A percentile compares a stretch with the other conserved stretches of the same genome.
Evolutionary conservation across 805 yeast species (phyloP).

Genomic region (Barnettozyma sp.): DNA sequence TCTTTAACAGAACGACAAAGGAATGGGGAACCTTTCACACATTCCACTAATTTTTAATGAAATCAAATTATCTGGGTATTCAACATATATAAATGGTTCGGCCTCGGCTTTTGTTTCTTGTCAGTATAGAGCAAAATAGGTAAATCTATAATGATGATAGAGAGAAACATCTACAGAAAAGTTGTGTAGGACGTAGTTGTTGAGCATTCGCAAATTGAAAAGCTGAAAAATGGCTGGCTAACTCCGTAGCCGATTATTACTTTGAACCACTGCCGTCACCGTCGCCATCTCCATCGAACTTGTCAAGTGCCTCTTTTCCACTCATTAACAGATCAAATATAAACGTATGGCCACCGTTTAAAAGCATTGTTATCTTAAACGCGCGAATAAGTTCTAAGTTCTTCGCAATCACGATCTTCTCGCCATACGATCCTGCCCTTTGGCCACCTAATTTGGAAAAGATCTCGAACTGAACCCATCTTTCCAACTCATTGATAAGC

Average conservation of each 20-base stretch:
- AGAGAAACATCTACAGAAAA: not conserved
- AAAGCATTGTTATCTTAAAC: slow-evolving; percentile 35
- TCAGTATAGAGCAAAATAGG: too few relatives aligned
- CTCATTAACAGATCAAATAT: slow-evolving; percentile 45
- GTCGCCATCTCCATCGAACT: slow-evolving; percentile 9
- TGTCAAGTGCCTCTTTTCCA: slow-evolving; percentile 11
- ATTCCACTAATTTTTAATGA: slow-evolving; percentile 2
- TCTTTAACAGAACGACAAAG: slow-evolving; percentile 13
- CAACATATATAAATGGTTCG: slow-evolving; percentile 9
- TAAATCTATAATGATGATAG: slow-evolving; percentile 4
- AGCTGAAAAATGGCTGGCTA: too few relatives aligned
- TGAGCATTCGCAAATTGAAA: too few relatives aligned
- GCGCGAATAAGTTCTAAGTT: slow-evolving; percentile 34
- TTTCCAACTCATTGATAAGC: slow-evolving; percentile 33
- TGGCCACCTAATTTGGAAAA: slow-evolving; percentile 18
- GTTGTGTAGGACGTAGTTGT: too few relatives aligned
- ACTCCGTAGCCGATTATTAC: too few relatives aligned
- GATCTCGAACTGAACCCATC: slow-evolving; percentile 30
- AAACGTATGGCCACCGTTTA: slow-evolving; percentile 55
- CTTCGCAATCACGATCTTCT: slow-evolving; percentile 20
- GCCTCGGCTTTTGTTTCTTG: too few relatives aligned
- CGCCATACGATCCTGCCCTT: slow-evolving; percentile 12
- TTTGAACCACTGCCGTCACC: too few relatives aligned
- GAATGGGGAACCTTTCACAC: not conserved
- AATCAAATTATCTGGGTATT: slow-evolving; percentile 12